A percentile compares a stretch with the other conserved stretches of the same genome.
Conservation (phyloP, 129 eudicot genomes). For the Apium graveolens region DNA sequence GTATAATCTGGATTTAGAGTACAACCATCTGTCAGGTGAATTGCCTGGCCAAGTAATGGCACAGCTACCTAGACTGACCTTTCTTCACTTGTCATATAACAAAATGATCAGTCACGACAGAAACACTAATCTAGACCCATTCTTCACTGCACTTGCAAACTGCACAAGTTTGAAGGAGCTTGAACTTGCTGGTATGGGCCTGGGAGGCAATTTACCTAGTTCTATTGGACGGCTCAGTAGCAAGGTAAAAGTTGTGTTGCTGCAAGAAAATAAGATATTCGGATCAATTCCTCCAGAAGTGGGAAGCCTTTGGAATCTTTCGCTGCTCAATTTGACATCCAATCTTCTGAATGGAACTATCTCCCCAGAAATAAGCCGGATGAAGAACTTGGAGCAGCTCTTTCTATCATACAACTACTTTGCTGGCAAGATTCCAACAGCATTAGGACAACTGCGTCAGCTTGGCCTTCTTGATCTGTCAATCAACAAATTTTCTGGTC, state of each 20-base stretch:
- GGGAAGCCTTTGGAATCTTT: conserved; percentile 29
- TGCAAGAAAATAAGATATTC: conserved; percentile 35
- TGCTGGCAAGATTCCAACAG: conserved; percentile 34
- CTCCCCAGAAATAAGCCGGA: conserved; percentile 26
- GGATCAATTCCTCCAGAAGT: conserved; percentile 42
- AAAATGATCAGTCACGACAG: conserved; percentile 41
- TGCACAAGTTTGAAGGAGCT: conserved; percentile 39
- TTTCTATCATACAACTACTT: conserved; percentile 37
- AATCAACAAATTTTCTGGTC: conserved; percentile 34
- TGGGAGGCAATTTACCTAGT: conserved; percentile 40
- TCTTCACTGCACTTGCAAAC: conserved; percentile 34
- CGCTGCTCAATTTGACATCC: conserved; percentile 34
- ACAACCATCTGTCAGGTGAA: conserved; percentile 45
- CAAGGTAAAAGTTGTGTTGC: conserved; percentile 17
- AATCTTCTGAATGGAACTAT: conserved; percentile 40
- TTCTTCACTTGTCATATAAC: conserved; percentile 45
- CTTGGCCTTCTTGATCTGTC: conserved; percentile 51
- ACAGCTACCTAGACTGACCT: conserved; percentile 25
- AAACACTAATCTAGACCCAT: conserved; percentile 43
- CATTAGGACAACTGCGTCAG: conserved; percentile 25
- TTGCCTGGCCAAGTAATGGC: conserved; percentile 35
- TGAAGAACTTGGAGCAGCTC: conserved; percentile 28
- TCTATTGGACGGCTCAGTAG: conserved; percentile 27
- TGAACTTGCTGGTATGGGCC: conserved; percentile 42
- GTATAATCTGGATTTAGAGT: conserved; percentile 40